Base-by-base conservation (phyloP, 192 early-diverging fungal genomes). In the Backusella westeae region DNA sequence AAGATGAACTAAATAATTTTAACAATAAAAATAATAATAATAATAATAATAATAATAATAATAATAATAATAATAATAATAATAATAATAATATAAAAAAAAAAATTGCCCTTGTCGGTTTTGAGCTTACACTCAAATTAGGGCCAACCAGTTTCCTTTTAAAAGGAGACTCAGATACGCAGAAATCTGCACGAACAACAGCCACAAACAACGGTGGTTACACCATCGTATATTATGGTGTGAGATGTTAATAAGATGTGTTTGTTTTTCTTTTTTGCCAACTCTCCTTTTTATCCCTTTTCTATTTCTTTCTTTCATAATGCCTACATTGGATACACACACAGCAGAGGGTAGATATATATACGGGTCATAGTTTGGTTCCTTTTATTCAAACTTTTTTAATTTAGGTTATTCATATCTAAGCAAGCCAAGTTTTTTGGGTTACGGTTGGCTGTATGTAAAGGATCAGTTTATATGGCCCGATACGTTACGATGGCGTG, bases 401-500 rank as follows among this genome's bases (percentile, higher is more conserved):
- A n/a, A 7, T 32, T n/a, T 29, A 71, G 69, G 69, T 2, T 71
- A 71, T 29, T 71, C 69, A 14, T 71, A 71, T 46, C 15, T 71
- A 21, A 26, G 26, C 14, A 71, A 71, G 49, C 69, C 69, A 19
- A 46, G 41, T 6, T 32, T 49, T 29, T n/a, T 71, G 9, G 69
- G 41, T 4, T 29, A 8, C 7, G 10, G 23, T 12, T 72, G 71
- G 65, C 39, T 39, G 3, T 78, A 78, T 17, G 8, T 73, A 0
- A 26, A 73, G 5, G 19, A 67, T 17, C 77, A 78, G 6, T 71
- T 73, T 34, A 0, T 17, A 38, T 81, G 74, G 74, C 81, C 81
- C n/a, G 81, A 82, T 65, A 53, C 73, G 9, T 34, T 82, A 32
- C 34, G 77, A 17, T 82, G 81, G 77, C 72, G 71, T 53, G 81